Evolutionary conservation across 352 stramenopile genomes (phyloP), one percentile per base, ranked within the genome.

Genomic region (Globisporangium cystogenes): DNA sequence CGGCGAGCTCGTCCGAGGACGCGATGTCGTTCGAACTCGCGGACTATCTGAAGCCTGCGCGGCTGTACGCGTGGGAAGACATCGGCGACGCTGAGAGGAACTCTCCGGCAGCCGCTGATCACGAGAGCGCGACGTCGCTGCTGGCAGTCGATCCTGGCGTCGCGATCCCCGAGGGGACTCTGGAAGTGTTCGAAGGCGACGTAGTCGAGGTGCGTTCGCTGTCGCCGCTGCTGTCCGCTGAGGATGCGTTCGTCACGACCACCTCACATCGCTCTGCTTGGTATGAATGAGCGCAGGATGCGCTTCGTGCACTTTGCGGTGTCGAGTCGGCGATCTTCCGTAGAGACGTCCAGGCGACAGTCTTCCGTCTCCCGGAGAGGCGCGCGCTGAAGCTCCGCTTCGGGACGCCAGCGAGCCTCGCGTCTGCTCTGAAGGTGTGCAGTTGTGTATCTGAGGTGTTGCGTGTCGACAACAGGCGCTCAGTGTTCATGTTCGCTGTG

Each of bases 301-400:
- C 65, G 1, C 44, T 87, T n/a, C 70, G 68, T 57, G 74, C 67
- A 42, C 55, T 91, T 4, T 76, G 65, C 61, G 80, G 77, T n/a
- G 65, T 91, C 33, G 72, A 86, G 1, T 91, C 80, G 7, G 69
- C 72, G 31, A 43, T 87, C 29, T 84, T 83, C 42, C 67, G 72
- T 27, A 60, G 67, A 33, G 64, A 82, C 51, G 33, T 75, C 5
- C 29, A 49, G 10, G 64, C 66, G 7, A 76, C 67, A 33, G 64
- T 53, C 20, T 79, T 91, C 37, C 51, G 65, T 29, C 52, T 87
- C n/a, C 70, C 80, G 29, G 51, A 62, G 37, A 74, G 59, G 48
- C 60, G 68, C 15, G 55, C 29, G 6, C n/a, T 87, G 21, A 82
- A 78, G 53, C 54, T 86, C n/a, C 59, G 44, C 5, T 82, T 21